phyloP scores from a whole-genome alignment of 305 asterid genomes.

The Solanum hybrid region DNA sequence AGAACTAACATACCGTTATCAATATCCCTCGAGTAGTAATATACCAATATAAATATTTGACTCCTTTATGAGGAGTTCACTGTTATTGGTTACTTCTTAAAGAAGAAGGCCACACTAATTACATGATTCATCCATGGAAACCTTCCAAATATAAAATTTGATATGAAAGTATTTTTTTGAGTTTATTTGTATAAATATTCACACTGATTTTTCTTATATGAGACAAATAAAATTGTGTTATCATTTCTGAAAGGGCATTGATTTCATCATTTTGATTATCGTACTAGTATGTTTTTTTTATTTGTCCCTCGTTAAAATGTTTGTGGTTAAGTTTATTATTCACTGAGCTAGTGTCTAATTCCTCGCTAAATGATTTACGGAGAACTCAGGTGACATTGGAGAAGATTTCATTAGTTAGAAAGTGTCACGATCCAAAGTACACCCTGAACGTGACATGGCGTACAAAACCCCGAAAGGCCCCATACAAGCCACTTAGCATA shows the following conservation, averaged over 20 bases:
- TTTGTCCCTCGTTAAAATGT: neutral
- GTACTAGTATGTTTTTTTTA: neutral
- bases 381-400: no score
- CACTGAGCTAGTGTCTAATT: neutral
- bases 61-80: neutral
- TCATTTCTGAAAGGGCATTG: neutral
- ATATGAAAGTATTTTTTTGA: neutral
- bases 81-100: neutral
- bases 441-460: neutral
- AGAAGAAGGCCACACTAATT: neutral
- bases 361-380: neutral
- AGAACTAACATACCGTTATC: no score
- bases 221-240: neutral
- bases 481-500: neutral
- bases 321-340: neutral
- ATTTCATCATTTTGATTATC: neutral
- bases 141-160: neutral
- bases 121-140: neutral
- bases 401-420: neutral
- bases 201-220: neutral
- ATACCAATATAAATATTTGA: neutral
- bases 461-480: neutral
- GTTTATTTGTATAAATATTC: neutral
- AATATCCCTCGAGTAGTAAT: neutral
- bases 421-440: neutral